phyloP scores from a whole-genome alignment of 2,329 filamentous ascomycete species.

The Lachnellula occidentalis region DNA sequence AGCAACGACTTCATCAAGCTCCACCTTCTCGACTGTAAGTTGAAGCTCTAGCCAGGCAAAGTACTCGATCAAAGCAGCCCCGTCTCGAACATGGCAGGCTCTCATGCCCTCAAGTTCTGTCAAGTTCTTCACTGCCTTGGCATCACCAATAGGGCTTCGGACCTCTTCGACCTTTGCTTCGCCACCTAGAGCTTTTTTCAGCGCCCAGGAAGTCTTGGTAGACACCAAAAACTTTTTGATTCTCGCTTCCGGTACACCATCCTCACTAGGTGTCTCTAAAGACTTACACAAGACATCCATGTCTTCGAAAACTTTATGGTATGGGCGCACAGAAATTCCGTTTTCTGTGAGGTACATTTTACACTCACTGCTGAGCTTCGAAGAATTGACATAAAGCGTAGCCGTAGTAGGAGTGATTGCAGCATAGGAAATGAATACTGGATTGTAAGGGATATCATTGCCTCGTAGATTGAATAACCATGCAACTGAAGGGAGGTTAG shows the following conservation, averaged over 20 bases:
- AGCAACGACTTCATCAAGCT: constrained; percentile 82
- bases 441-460: constrained; percentile 94
- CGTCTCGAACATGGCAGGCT: constrained; percentile 87
- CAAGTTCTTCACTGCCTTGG: constrained; percentile 92
- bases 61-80: constrained; percentile 83
- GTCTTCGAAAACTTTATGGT: constrained; percentile 74
- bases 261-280: constrained; percentile 33
- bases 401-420: constrained; percentile 72
- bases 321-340: constrained; percentile 72
- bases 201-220: constrained; percentile 86
- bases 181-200: constrained; percentile 80
- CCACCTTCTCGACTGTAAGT: constrained; percentile 64
- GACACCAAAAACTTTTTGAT: constrained; percentile 73
- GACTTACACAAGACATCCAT: constrained; percentile 57
- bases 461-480: constrained; percentile 98
- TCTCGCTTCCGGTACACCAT: constrained; percentile 28
- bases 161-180: constrained; percentile 80
- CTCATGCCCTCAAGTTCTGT: constrained; percentile 89
- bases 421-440: constrained; percentile 97
- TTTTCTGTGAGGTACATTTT: constrained; percentile 63
- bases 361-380: constrained; percentile 66
- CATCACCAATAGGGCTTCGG: constrained; percentile 80
- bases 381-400: constrained; percentile 77
- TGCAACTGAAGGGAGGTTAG: constrained; percentile 49
- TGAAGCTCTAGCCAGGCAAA: constrained; percentile 97